Base-by-base conservation (phyloP, 1,139 yeast genomes). In the Taphrina pruni region DNA sequence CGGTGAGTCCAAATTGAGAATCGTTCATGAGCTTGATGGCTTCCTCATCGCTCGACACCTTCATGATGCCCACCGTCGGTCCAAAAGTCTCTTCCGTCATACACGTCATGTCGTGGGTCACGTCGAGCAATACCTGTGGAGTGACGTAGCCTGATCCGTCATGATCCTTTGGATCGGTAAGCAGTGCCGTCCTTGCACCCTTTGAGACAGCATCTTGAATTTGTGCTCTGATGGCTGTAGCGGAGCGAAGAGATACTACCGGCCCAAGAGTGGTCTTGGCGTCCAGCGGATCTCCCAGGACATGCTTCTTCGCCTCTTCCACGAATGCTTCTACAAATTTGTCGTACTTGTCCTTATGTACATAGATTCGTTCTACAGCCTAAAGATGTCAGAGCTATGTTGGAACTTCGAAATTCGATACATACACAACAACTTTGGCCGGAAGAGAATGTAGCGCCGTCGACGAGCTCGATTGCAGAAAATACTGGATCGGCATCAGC, bases 1-100 rank as follows among this genome's bases (percentile, higher is more conserved):
- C 89, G 8, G 98, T 99, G 39, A 94, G 84, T 0, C 97, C 99
- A 78, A 87, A 94, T 70, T 87, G 89, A 0, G 97, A 88, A n/a
- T 88, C 83, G 77, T 94, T 94, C 58, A 98, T 92, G 65, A 93
- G 80, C n/a, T 80, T 81, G 26, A 94, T 81, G 2, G 97, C 96
- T 56, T 90, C 86, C 6, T 86, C 87, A 2, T 86, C 84, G 69
- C 81, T 78, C 17, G 80, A 79, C 0, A 96, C 97, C 75, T 85
- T 86, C 80, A 92, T 86, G 79, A 94, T 81, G 1, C 93, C 86
- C 75, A 92, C 80, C 0, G 94, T 83, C 0, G 99, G 99, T 0
- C 97, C 98, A 81, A 93, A 94, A 0, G 93, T 96, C 80, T 94
- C 99, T 75, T 89, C 88, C 72, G 87, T 87, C 43, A 97, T 95